A percentile compares a stretch with the other conserved stretches of the same genome.
Evolutionary conservation across 2,329 filamentous ascomycete genomes (phyloP).

Genomic region (Aureobasidium sp.): DNA sequence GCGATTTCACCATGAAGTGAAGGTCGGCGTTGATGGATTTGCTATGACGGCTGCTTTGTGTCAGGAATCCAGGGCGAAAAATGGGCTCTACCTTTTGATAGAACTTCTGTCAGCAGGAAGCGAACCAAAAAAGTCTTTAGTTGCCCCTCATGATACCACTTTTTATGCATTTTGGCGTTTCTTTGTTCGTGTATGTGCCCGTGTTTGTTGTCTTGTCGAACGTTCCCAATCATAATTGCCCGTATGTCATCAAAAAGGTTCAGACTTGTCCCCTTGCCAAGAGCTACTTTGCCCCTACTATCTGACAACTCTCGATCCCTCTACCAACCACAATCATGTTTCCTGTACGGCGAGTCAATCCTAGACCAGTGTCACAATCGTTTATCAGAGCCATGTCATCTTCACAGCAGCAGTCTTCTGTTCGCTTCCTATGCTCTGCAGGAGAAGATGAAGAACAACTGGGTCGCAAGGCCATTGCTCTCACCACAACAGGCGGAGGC

Average conservation of each 20-base stretch:
- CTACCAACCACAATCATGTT: not conserved
- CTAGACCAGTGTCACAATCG: not conserved
- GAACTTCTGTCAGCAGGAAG: conserved; percentile 10
- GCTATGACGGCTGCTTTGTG: conserved; percentile 12
- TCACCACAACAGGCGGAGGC: conserved; percentile 7
- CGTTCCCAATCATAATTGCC: too few species aligned
- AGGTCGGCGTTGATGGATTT: conserved; percentile 10
- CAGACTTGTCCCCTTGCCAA: not conserved
- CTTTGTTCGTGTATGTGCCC: not conserved
- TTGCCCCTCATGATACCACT: conserved; percentile 13
- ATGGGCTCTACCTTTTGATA: conserved; percentile 1
- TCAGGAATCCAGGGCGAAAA: not conserved
- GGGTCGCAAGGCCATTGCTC: conserved; percentile 15
- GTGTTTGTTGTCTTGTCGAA: not conserved
- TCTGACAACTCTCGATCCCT: not conserved
- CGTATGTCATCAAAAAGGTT: not conserved
- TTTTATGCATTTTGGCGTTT: conserved; percentile 5
- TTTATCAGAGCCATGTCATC: not conserved
- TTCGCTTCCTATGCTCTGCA: not conserved
- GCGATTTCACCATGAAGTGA: conserved; percentile 9
- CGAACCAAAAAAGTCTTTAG: conserved; percentile 12
- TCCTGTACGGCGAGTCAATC: not conserved
- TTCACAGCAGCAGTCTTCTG: not conserved
- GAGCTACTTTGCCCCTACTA: too few species aligned
- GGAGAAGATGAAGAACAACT: conserved; percentile 18